Evolutionary conservation across 2,329 filamentous ascomycete genomes (phyloP), one percentile per base, ranked within the genome.

Genomic region (Biscogniauxia marginata): DNA sequence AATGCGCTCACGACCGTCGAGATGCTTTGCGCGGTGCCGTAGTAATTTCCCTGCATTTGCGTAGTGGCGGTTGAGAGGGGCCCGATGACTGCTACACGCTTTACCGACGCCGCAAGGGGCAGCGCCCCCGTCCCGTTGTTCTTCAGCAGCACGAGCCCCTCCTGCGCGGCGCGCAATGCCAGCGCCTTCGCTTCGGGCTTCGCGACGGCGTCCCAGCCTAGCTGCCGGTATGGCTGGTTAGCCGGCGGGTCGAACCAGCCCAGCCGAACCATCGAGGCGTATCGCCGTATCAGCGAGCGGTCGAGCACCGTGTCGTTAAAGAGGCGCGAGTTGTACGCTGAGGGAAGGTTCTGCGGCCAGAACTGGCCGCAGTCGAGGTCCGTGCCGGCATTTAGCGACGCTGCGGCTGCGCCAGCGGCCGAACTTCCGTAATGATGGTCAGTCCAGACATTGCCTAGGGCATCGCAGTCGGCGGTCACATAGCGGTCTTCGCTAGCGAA

Each of bases 401-500:
- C 64, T 4, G 70, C 74, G 0, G 72, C 70, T 1, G 71, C 74
- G 11, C 69, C 66, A 0, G 68, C 69, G 0, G 67, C 63, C 23
- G 65, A 70, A 8, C 64, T 60, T 34, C 71, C 71, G 54, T 72
- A 77, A n/a, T 72, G 63, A 46, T 77, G 75, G 45, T 72, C 67
- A 5, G 65, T 74, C 65, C 75, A 86, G 50, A 88, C 78, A 61
- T 86, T 81, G 47, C 79, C 76, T 0, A 88, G 74, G 0, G 87
- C 80, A 56, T 85, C 85, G 61, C 87, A 90, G 64, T 89, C 87
- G 5, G 79, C 82, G 0, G 83, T 85, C 24, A 90, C 79, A 68
- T 80, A 87, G 57, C 87, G 81, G 54, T 86, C 78, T 49, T 83
- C 77, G 3, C 79, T 76, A 0, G 78, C 81, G 75, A 85, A 90